Evolutionary conservation across 257 asterid species (phyloP).

Genomic region (Handroanthus guayacan): DNA sequence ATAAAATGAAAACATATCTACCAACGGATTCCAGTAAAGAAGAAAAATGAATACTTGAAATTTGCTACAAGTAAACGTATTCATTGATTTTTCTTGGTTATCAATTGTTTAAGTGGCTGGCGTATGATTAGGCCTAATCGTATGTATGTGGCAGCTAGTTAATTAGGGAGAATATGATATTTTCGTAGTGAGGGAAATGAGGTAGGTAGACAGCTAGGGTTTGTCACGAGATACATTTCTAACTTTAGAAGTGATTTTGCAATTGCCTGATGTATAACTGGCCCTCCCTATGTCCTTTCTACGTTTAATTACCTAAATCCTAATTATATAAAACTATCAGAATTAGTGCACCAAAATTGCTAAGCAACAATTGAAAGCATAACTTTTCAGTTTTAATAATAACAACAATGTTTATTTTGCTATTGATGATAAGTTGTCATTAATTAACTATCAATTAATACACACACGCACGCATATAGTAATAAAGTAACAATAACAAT

Average conservation of each 20-base stretch:
- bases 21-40: too few species aligned
- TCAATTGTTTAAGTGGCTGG: not conserved
- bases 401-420: too few species aligned
- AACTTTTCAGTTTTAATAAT: too few species aligned
- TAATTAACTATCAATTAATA: too few species aligned
- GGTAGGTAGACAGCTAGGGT: constrained; percentile 21
- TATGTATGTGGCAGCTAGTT: constrained; percentile 33
- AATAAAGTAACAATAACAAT: too few species aligned
- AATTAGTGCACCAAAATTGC: constrained; percentile 15
- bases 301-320: constrained; percentile 11
- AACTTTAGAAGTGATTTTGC: constrained; percentile 29
- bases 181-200: constrained; percentile 29
- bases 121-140: constrained; percentile 2
- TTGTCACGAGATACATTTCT: constrained; percentile 49
- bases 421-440: too few species aligned
- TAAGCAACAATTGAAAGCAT: not conserved
- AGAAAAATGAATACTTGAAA: not conserved
- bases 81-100: not conserved
- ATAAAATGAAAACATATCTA: too few species aligned
- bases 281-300: constrained; percentile 19
- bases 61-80: not conserved
- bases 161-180: not conserved
- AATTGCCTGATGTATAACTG: not conserved
- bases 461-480: too few species aligned
- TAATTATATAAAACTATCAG: constrained; percentile 11